phyloP scores from a whole-genome alignment of 495 filamentous ascomycete species.

The Cercophora scortea region DNA sequence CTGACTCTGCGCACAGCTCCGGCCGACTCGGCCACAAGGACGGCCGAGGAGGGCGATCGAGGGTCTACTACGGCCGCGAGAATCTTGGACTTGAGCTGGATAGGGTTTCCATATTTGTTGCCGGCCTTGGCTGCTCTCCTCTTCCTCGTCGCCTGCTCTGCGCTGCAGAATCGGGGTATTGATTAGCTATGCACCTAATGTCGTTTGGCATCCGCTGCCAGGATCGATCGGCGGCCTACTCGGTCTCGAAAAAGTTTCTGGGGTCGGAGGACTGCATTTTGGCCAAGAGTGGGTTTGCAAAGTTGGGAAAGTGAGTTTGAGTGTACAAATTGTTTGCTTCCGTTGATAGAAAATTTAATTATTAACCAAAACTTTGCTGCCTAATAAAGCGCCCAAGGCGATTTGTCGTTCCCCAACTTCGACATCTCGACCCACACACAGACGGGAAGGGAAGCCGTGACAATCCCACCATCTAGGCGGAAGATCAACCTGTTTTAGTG shows the following conservation, averaged over 20 bases:
- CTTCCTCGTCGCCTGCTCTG: slow-evolving; percentile 60
- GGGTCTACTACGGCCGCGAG: slow-evolving; percentile 69
- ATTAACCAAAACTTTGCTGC: no score
- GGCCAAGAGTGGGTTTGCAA: no score
- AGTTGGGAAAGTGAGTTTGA: no score
- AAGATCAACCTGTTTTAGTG: neutral
- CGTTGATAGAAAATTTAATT: no score
- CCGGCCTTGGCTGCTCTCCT: slow-evolving; percentile 72
- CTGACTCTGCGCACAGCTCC: slow-evolving; percentile 66
- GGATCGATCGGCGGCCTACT: slow-evolving; percentile 37
- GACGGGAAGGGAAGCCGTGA: no score
- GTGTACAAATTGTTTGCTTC: no score
- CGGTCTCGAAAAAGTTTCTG: slow-evolving; percentile 80
- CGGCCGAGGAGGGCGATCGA: slow-evolving; percentile 39
- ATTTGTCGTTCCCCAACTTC: no score
- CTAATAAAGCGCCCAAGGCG: no score
- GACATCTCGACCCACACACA: no score
- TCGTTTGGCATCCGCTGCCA: no score
- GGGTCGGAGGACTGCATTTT: slow-evolving; percentile 30
- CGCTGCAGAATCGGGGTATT: slow-evolving; percentile 33
- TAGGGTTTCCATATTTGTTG: slow-evolving; percentile 77
- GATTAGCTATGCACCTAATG: no score
- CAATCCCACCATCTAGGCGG: no score
- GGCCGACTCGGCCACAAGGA: slow-evolving; percentile 78
- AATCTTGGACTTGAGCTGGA: slow-evolving; percentile 76